These are phyloP conservation scores for Candida pini DNA, from an alignment of 805 yeast species.

Conservation along the genomic window DNA sequence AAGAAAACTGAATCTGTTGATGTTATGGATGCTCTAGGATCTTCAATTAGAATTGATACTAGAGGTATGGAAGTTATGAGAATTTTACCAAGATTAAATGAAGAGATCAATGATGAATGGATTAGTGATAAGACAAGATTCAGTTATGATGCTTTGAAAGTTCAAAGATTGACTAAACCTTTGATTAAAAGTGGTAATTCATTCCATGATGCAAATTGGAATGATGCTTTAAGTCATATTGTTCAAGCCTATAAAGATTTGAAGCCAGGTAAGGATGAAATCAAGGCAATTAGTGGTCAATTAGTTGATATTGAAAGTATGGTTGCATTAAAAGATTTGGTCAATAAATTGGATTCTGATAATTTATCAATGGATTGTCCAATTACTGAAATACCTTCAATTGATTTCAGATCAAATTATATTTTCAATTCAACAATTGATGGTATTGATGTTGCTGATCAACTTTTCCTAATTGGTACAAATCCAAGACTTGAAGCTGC, in stretches of 20 bases:
- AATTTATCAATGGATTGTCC: slow-evolving; percentile 69
- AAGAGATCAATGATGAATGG: slow-evolving; percentile 89
- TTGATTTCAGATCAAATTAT: slow-evolving; percentile 73
- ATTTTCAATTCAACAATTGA: slow-evolving; percentile 73
- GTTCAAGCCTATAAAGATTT: slow-evolving; percentile 54
- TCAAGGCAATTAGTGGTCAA: slow-evolving; percentile 80
- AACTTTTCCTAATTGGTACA: slow-evolving; percentile 73
- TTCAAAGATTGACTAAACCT: slow-evolving; percentile 81
- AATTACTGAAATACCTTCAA: slow-evolving; percentile 55
- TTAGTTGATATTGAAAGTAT: slow-evolving; percentile 76
- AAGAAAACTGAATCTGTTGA: slow-evolving; percentile 84
- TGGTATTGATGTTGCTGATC: slow-evolving; percentile 81
- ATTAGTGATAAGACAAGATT: slow-evolving; percentile 82
- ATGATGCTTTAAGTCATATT: slow-evolving; percentile 69
- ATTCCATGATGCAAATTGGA: slow-evolving; percentile 80
- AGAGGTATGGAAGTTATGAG: slow-evolving; percentile 86
- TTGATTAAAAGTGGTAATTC: slow-evolving; percentile 62
- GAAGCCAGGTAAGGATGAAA: slow-evolving; percentile 59
- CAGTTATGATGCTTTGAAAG: slow-evolving; percentile 79
- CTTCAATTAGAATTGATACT: slow-evolving; percentile 78
- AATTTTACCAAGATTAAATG: slow-evolving; percentile 79
- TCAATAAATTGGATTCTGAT: slow-evolving; percentile 75
- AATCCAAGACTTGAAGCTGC: slow-evolving; percentile 91
- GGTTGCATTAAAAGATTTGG: slow-evolving; percentile 75
- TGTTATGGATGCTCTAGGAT: slow-evolving; percentile 78